Base-by-base conservation (phyloP, 2,329 filamentous ascomycete genomes). In the Cadophora malorum region DNA sequence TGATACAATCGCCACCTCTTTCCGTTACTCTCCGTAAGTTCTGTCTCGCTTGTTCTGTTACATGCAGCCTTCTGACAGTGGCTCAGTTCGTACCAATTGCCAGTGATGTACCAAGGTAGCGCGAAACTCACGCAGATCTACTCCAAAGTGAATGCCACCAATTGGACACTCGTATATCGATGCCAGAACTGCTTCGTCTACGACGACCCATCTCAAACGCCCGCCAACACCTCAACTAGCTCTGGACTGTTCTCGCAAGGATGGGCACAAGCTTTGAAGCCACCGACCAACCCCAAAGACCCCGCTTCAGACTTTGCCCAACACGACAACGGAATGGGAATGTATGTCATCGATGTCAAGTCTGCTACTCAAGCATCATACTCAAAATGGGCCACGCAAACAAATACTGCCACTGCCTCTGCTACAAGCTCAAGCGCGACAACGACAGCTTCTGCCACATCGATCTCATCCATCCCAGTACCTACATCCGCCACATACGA, bases 91-190 rank as follows among this genome's bases (percentile, higher is more conserved):
- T 91, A 91, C 74, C 81, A 82, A 31, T 80, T 82, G 68, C 90
- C 90, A 0, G 81, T 82, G 0, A 74, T 84, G 45, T 91, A 91
- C 77, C 81, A 82, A 0, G 90, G 90, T 65, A 81, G 87, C 70
- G 88, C 89, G 9, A 87, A 82, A 41, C 76, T 91, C 28, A 89
- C 86, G 0, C 84, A 88, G 71, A 85, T 91, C 69, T 86, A 84
- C 16, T 84, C 85, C 16, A 83, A 80, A 31, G 80, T 90, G 66
- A 89, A 85, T 72, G 81, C 82, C 19, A 87, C 85, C 31, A 80
- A 85, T 71, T 92, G 86, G 76, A 85, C 85, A 56, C 75, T 91
- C 59, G 83, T 90, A n/a, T 92, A 90, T 79, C 83, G 87, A 58
- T 92, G 90, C 78, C 78, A 88, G 71, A 82, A 83, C 71, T 88